Percentiles rank a stretch among this genome's conserved stretches.
Evolutionary conservation across 257 asterid species (phyloP).

Genomic region (Anisodus acutangulus): DNA sequence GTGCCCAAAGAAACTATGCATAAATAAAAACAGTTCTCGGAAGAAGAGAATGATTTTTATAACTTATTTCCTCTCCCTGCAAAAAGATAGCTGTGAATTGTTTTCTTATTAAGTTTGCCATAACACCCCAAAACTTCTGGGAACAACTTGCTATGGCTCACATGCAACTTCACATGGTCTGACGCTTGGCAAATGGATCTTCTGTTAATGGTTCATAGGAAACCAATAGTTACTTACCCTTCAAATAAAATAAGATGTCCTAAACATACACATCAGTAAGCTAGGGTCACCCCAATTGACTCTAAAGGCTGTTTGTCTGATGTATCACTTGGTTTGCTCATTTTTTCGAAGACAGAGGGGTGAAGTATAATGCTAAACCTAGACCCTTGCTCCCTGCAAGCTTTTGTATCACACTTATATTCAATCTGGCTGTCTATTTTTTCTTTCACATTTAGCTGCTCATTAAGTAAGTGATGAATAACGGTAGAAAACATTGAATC

Average conservation of each 20-base stretch:
- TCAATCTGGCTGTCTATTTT: background rate
- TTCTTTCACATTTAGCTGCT: constrained; percentile 1
- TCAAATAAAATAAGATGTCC: background rate
- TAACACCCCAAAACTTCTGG: background rate
- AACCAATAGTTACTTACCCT: background rate
- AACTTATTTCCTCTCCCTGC: constrained; percentile 19
- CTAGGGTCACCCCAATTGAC: background rate
- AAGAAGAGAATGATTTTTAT: background rate
- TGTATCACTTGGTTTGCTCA: background rate
- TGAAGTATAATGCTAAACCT: constrained; percentile 2
- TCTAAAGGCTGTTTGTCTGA: background rate
- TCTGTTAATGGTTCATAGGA: background rate
- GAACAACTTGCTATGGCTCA: background rate
- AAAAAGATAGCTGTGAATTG: background rate
- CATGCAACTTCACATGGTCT: constrained; percentile 2
- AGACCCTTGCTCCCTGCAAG: background rate
- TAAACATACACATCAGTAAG: background rate
- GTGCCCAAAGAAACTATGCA: background rate
- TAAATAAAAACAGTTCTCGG: background rate
- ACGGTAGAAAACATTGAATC: background rate
- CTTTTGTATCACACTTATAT: background rate
- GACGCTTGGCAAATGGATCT: background rate
- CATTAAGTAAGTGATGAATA: background rate
- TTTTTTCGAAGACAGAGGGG: background rate
- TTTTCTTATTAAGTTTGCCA: background rate